phyloP scores from a whole-genome alignment of 1,284 basidiomycete species.

The Tilletia setariae region DNA sequence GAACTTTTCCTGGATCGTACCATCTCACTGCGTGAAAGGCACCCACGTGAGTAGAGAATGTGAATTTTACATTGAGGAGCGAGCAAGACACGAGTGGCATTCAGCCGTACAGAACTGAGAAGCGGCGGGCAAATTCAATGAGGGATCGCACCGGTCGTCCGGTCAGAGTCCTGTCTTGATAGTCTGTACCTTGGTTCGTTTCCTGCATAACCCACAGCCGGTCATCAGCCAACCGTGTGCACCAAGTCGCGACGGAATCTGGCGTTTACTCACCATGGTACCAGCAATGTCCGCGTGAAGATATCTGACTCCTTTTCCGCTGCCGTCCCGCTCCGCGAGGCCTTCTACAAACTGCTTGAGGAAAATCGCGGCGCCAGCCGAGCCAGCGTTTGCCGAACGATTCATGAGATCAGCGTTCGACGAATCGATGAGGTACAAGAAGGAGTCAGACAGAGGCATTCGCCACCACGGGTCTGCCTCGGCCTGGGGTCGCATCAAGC shows the following conservation, averaged over 20 bases:
- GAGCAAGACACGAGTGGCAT: too few species aligned
- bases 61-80: too few species aligned
- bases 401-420: conserved; percentile 83
- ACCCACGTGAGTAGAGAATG: too few species aligned
- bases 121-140: conserved; percentile 53
- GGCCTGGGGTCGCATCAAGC: conserved; percentile 73
- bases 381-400: conserved; percentile 69
- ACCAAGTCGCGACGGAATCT: neutral
- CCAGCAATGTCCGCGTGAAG: conserved; percentile 70
- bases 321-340: conserved; percentile 34
- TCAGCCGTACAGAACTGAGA: conserved; percentile 30
- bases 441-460: conserved; percentile 69
- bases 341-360: conserved; percentile 66
- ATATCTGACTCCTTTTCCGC: conserved; percentile 35
- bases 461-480: conserved; percentile 54
- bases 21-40: too few species aligned
- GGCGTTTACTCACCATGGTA: conserved; percentile 61
- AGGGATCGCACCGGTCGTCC: conserved; percentile 71
- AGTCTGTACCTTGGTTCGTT: conserved; percentile 60
- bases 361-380: conserved; percentile 81
- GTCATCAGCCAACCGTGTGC: neutral
- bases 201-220: conserved; percentile 21
- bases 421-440: conserved; percentile 69
- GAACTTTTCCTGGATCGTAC: too few species aligned
- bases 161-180: conserved; percentile 74